Base-by-base conservation (phyloP, 2,329 filamentous ascomycete species). In the Coniosporium tulheliwenetii region DNA sequence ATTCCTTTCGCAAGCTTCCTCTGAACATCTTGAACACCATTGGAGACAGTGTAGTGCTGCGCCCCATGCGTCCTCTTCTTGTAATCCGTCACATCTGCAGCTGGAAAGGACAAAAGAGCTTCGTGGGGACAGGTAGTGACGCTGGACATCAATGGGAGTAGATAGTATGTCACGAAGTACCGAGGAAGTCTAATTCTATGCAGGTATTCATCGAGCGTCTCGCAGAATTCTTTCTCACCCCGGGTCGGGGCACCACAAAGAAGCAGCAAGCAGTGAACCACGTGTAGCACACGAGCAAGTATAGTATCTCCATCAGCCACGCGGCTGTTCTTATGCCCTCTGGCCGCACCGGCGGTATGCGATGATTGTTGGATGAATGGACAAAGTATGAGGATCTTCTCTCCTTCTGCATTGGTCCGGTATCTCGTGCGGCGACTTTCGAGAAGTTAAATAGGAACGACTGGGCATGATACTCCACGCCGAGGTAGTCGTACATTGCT, bases 261-360 rank as follows among this genome's bases (percentile, higher is more conserved):
- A 73, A 70, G 49, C 69, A 74, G 30, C 66, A 71, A 2, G 66
- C 29, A 0, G 64, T 65, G 52, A 74, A 75, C 67, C 69, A 77
- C 26, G 61, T 47, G 45, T 76, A 70, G 46, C 67, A 73, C 0
- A 66, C 39, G 7, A 63, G 49, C 15, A 74, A 48, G 45, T 67
- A 66, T 5, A 63, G 32, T 0, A 64, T 54, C 45, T 73, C 66
- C 3, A 63, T 31, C 0, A 70, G 34, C 50, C 70, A 65, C 1
- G 49, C 36, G n/a, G 63, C 38, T 15, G 64, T 44, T 1, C 56
- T 51, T 2, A 52, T 39, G 4, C 57, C 55, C 4, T 51, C 57
- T 0, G 62, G 59, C 2, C 63, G 63, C 42, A 64, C 53, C 4
- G 69, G 64, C 0, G 64, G 63, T 12, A 66, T 49, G 44, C 62